phyloP scores from a whole-genome alignment of 192 early-diverging fungal species.

The Piromyces sp. region DNA sequence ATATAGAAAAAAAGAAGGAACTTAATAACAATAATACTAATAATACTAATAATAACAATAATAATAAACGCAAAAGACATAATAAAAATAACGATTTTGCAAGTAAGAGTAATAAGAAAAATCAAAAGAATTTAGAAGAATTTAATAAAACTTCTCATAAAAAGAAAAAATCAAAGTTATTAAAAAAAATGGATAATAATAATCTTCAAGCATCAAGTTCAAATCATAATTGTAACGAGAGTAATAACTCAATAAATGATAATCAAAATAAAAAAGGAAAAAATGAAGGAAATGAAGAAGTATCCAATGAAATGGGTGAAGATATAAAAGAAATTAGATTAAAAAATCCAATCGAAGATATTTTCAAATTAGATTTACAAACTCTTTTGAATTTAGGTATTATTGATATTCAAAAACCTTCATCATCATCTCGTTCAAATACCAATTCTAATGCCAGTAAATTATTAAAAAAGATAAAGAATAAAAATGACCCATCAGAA shows the following conservation, averaged over 20 bases:
- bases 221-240: neutral
- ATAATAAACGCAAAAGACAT: neutral
- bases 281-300: neutral
- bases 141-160: neutral
- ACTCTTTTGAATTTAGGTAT: neutral
- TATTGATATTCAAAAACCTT: neutral
- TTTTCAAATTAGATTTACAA: neutral
- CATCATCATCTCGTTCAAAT: neutral
- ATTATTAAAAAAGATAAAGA: neutral
- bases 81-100: neutral
- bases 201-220: neutral
- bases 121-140: neutral
- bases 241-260: neutral
- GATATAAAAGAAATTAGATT: neutral
- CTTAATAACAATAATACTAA: no score
- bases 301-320: neutral
- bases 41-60: neutral
- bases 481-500: neutral
- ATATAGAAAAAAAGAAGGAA: neutral
- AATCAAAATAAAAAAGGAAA: neutral
- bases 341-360: neutral
- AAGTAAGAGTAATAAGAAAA: neutral
- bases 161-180: neutral
- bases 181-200: neutral
- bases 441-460: neutral